Percentiles rank a stretch among this genome's conserved stretches.
Conservation (phyloP, 2,329 filamentous ascomycete species). For the Coleophoma crateriformis region DNA sequence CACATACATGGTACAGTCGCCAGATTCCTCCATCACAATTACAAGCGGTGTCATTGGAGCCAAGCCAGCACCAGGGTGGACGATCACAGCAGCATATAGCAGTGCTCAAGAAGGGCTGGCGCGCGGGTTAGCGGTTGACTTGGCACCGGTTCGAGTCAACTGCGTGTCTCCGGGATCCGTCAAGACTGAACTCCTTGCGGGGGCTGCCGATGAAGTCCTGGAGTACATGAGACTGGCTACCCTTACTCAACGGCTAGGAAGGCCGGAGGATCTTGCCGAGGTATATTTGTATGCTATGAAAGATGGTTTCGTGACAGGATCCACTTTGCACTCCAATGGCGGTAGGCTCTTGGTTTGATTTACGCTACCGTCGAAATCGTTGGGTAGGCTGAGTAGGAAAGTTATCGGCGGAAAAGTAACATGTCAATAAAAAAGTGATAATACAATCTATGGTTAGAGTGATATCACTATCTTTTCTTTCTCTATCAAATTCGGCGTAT, state of each 20-base stretch:
- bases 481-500: too few relatives aligned
- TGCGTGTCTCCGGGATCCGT: constrained; percentile 50
- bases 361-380: too few relatives aligned
- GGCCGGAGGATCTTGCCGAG: constrained; percentile 35
- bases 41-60: constrained; percentile 13
- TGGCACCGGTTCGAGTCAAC: constrained; percentile 61
- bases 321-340: constrained; percentile 16
- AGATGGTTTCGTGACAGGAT: constrained; percentile 31
- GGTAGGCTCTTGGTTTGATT: background rate
- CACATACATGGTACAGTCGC: constrained; percentile 9
- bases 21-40: constrained; percentile 12
- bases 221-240: constrained; percentile 18
- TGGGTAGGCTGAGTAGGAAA: too few relatives aligned
- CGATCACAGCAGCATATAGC: constrained; percentile 39
- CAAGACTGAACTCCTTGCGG: constrained; percentile 35
- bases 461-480: too few relatives aligned
- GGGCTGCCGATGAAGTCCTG: constrained; percentile 22
- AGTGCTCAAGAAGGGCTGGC: constrained; percentile 47
- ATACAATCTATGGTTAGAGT: too few relatives aligned
- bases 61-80: constrained; percentile 29
- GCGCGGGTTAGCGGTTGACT: constrained; percentile 53
- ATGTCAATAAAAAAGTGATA: too few relatives aligned
- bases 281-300: constrained; percentile 39
- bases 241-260: constrained; percentile 6
- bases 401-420: too few relatives aligned